Percentiles rank a stretch among this genome's conserved stretches.
phyloP scores from a whole-genome alignment of 305 asterid species.

The Fraxinus baroniana region DNA sequence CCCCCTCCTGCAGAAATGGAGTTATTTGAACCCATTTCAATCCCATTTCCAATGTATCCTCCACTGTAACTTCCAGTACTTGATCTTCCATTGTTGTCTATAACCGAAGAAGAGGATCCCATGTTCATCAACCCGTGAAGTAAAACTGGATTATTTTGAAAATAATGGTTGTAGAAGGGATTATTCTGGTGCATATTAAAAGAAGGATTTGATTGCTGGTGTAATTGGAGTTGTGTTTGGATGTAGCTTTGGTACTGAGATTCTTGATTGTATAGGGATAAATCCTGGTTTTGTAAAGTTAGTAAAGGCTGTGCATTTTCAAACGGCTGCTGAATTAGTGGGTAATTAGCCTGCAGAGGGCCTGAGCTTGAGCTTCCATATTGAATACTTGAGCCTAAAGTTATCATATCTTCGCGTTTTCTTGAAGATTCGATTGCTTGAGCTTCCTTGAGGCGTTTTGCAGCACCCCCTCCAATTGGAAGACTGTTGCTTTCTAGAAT shows the following conservation, averaged over 20 bases:
- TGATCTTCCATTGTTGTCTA: conserved; percentile 41
- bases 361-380: conserved; percentile 37
- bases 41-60: conserved; percentile 36
- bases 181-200: conserved; percentile 17
- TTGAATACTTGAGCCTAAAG: conserved; percentile 50
- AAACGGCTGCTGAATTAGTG: conserved; percentile 44
- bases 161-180: conserved; percentile 41
- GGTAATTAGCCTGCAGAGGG: conserved; percentile 40
- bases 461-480: conserved; percentile 87
- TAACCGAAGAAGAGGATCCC: conserved; percentile 38
- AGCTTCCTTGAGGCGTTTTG: conserved; percentile 78
- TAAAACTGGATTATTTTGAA: conserved; percentile 50
- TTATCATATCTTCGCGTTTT: conserved; percentile 61
- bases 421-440: conserved; percentile 68
- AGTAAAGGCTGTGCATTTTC: conserved; percentile 48
- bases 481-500: conserved; percentile 77
- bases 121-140: conserved; percentile 57
- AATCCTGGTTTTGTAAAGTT: conserved; percentile 55
- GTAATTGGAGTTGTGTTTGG: conserved; percentile 60
- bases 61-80: conserved; percentile 46
- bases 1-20: conserved; percentile 39
- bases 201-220: conserved; percentile 33
- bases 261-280: conserved; percentile 38
- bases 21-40: conserved; percentile 35
- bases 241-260: conserved; percentile 45